Evolutionary conservation across 768 basidiomycete species (phyloP), one percentile per base, ranked within the genome.

Genomic region (Fomitopsis serialis): DNA sequence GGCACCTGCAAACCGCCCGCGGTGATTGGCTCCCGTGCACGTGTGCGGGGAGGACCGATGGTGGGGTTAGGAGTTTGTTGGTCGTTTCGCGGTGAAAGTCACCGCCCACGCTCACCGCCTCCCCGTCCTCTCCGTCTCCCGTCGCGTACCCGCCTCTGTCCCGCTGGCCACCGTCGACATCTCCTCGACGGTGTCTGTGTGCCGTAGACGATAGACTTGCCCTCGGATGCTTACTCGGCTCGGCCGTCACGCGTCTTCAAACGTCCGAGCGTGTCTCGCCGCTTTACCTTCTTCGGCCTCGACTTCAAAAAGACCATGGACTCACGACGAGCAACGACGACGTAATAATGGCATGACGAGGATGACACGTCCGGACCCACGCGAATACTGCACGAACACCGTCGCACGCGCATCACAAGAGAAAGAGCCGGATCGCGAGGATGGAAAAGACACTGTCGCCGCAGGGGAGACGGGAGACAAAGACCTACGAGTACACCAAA

Each of bases 401-500:
- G 24, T 37, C 10, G 43, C 51, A 6, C 42, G 51, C 10, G 12
- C 13, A 22, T 25, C 40, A 27, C 53, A 50, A 34, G 48, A 56
- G 54, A 32, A 51, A 29, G 45, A 50, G 22, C 32, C 36, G n/a
- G 44, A 47, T n/a, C 25, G 45, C 23, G 22, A 53, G 4, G 52
- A 50, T 15, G 42, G 58, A 50, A 21, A 56, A 32, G 29, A 32
- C 6, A 5, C 29, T 61, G 22, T 58, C 61, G 21, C 57, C 58
- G 3, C 60, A 63, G 36, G 58, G 57, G 35, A 50, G 24, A 44
- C 45, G 27, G 54, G 54, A 5, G 7, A 25, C 5, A 34, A 11
- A 7, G 34, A n/a, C 6, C 35, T 49, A 5, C 57, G 57, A 27
- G 58, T 54, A 35, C 53, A 57, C 32, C 56, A 61, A 47, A 61